phyloP scores from a whole-genome alignment of 1,139 yeast genomes.

The Debaryomyces subglobosus region DNA sequence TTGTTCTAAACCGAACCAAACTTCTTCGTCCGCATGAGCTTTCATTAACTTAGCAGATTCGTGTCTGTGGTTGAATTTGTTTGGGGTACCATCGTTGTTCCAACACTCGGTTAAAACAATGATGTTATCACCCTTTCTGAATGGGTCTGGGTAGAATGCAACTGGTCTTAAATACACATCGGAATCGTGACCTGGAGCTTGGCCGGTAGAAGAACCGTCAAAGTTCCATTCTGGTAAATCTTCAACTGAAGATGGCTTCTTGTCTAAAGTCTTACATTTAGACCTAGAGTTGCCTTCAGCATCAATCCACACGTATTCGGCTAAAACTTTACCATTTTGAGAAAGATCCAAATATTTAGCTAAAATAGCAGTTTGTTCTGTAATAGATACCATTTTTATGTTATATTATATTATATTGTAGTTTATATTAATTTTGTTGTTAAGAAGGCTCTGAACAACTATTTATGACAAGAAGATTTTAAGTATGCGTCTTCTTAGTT shows the following conservation, averaged over 20 bases:
- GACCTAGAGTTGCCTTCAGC: conserved; percentile 92
- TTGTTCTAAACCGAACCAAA: conserved; percentile 99
- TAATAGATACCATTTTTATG: conserved; percentile 42
- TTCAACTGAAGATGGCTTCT: conserved; percentile 70
- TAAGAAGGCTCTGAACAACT: background rate
- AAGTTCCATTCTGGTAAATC: conserved; percentile 99
- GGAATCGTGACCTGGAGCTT: conserved; percentile 98
- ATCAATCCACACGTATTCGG: conserved; percentile 98
- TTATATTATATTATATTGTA: conserved; percentile 4
- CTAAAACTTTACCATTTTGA: conserved; percentile 85
- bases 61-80: conserved; percentile 96
- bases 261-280: conserved; percentile 82
- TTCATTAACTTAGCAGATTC: conserved; percentile 95
- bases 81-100: conserved; percentile 99
- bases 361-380: conserved; percentile 75
- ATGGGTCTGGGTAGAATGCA: conserved; percentile 93
- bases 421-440: background rate
- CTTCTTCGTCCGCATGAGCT: conserved; percentile 82
- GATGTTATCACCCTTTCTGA: conserved; percentile 96
- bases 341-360: conserved; percentile 81
- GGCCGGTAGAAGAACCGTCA: conserved; percentile 98
- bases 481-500: background rate
- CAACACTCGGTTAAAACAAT: conserved; percentile 95
- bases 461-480: background rate
- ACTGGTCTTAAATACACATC: conserved; percentile 94